Conservation (phyloP, 306 rosid genomes). For the Styphnolobium japonicum region DNA sequence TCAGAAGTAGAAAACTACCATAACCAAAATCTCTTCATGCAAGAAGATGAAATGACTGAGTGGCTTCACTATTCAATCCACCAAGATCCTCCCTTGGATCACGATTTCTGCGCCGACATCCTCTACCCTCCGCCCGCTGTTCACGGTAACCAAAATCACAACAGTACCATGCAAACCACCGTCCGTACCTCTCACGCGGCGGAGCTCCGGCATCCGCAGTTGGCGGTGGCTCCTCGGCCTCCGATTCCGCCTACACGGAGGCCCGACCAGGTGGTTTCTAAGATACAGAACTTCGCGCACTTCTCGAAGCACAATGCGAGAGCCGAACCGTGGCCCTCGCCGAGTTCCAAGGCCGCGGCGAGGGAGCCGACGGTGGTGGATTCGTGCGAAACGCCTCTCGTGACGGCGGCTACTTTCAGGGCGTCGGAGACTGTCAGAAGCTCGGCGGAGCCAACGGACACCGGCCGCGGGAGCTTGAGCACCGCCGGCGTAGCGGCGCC, state of each 20-base stretch:
- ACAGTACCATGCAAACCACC: background rate
- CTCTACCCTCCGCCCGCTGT: conserved; percentile 22
- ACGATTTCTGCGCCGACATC: conserved; percentile 49
- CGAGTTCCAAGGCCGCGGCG: conserved; percentile 34
- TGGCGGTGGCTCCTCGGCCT: conserved; percentile 22
- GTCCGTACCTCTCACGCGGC: background rate
- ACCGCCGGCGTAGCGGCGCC: conserved; percentile 26
- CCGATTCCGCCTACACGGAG: conserved; percentile 44
- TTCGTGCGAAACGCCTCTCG: conserved; percentile 51
- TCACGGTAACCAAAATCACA: background rate
- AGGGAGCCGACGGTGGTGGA: conserved; percentile 48
- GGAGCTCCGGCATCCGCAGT: conserved; percentile 21
- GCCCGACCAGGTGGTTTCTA: conserved; percentile 16
- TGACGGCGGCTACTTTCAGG: conserved; percentile 1
- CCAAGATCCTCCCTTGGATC: conserved; percentile 58
- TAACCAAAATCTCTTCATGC: conserved; percentile 55
- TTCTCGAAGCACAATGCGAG: conserved; percentile 34
- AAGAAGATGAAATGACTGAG: conserved; percentile 73
- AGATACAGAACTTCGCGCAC: conserved; percentile 34
- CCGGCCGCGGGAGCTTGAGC: conserved; percentile 11
- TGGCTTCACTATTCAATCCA: conserved; percentile 69
- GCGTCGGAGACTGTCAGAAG: conserved; percentile 17
- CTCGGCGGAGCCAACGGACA: background rate
- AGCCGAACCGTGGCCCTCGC: conserved; percentile 30
- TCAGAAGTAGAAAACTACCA: conserved; percentile 11